Base-by-base conservation (phyloP, 2,329 filamentous ascomycete species). In the Aspergillus felis region DNA sequence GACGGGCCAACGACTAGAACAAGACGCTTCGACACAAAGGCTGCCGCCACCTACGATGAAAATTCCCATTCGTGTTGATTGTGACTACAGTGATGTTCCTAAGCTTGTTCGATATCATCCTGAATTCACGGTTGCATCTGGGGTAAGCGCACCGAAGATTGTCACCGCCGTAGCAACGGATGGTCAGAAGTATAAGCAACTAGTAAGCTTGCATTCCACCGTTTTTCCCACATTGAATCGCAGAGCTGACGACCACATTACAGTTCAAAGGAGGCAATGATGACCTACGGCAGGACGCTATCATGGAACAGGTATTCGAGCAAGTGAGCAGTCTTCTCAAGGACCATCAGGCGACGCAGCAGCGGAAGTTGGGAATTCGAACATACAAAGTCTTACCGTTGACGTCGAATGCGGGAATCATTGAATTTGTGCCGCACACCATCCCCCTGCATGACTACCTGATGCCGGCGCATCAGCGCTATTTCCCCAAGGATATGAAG, bases 251-350 rank as follows among this genome's bases (percentile, higher is more conserved):
- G 27, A 27, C 53, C 47, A 58, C 12, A 7, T 54, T 51, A 57
- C 61, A 86, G 81, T 87, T 96, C 71, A 99, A 99, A 80, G 92
- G 92, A 61, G 92, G 94, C 20, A 93, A 93, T 69, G 94, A 99
- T 72, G 93, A 99, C 71, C 83, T 99, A 12, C 89, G 95, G 8
- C 94, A 99, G 77, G 94, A 99, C 69, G 91, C 93, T 48, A 99
- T 87, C 79, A 99, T 99, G 95, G 95, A 99, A 74, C 94, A 99
- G 75, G 94, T 99, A 1, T 99, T 99, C 72, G 91, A 92, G 57
- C 92, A 96, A 74, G 94, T 97, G 24, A 97, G 92, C 57, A 90
- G 90, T 53, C 84, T 99, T 24, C 80, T 99, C 27, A 90, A 90
- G 71, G 87, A 90, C 51, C 92, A 97, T 72, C 87, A 91, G 55